A percentile compares a stretch with the other conserved stretches of the same genome.
Conservation (phyloP, 179 eudicot genomes). For the Monotropa hypopitys region DNA sequence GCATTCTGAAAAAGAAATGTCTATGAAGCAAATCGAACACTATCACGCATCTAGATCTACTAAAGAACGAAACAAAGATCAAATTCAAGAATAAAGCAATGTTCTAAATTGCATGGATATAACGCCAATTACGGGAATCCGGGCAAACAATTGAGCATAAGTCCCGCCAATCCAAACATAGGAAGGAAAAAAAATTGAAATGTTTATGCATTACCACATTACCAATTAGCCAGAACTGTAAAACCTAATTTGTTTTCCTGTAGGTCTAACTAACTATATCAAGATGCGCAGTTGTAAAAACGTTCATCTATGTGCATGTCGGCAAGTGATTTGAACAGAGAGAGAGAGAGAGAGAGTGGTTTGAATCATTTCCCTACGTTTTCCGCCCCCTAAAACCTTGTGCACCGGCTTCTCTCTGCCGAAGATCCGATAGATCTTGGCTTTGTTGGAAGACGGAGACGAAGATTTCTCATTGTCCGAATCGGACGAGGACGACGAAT, state of each 20-base stretch:
- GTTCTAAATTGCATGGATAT: background rate
- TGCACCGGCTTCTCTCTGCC: conserved; percentile 81
- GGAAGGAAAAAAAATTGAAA: background rate
- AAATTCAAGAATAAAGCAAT: background rate
- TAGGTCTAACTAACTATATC: too few species aligned
- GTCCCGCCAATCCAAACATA: background rate
- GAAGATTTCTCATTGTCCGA: conserved; percentile 37
- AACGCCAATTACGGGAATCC: background rate
- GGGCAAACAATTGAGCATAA: background rate
- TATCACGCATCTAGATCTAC: background rate
- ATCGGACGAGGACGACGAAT: conserved; percentile 33
- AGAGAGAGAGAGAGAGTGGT: background rate
- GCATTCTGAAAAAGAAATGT: background rate
- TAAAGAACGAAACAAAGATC: conserved; percentile 1
- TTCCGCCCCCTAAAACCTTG: conserved; percentile 74
- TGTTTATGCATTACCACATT: background rate
- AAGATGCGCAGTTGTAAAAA: background rate
- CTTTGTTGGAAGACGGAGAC: conserved; percentile 31
- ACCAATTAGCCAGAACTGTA: background rate
- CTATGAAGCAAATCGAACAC: background rate
- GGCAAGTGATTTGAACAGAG: background rate
- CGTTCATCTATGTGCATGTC: background rate
- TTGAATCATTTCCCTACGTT: conserved; percentile 29
- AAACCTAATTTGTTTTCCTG: background rate
- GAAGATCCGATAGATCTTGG: conserved; percentile 60